Conservation (phyloP, 2,329 filamentous ascomycete species). For the Sporothrix schenckii region DNA sequence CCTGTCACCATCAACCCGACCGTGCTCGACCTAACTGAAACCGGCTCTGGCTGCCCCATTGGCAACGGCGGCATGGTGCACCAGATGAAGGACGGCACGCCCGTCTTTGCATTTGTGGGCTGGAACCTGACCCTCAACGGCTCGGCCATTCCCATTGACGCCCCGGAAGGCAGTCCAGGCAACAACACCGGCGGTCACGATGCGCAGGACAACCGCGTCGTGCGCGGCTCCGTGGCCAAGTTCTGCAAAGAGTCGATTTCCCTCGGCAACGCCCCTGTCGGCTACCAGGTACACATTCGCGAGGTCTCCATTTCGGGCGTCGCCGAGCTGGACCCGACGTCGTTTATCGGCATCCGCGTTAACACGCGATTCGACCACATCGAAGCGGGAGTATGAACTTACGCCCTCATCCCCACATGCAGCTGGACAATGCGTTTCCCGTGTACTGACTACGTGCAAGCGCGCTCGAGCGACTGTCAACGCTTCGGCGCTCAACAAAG, state of each 20-base stretch:
- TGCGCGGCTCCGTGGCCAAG: slow-evolving; percentile 35
- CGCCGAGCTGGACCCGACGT: slow-evolving; percentile 34
- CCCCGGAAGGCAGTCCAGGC: neutral
- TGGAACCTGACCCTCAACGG: slow-evolving; percentile 35
- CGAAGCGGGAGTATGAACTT: slow-evolving; percentile 34
- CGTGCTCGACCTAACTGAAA: slow-evolving; percentile 36
- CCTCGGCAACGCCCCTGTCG: slow-evolving; percentile 36
- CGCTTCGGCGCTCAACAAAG: slow-evolving; percentile 31
- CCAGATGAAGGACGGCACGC: slow-evolving; percentile 35
- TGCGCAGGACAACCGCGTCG: slow-evolving; percentile 23
- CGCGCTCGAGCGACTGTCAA: slow-evolving; percentile 28
- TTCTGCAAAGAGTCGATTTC: slow-evolving; percentile 38
- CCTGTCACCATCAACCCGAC: slow-evolving; percentile 37
- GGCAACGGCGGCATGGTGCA: slow-evolving; percentile 36
- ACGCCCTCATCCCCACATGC: neutral
- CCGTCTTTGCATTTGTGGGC: slow-evolving; percentile 36
- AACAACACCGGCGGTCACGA: slow-evolving; percentile 9
- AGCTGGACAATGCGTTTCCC: neutral
- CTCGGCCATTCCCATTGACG: slow-evolving; percentile 10
- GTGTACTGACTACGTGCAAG: neutral
- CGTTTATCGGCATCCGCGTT: slow-evolving; percentile 33
- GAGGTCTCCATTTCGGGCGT: slow-evolving; percentile 34
- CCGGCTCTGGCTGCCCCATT: slow-evolving; percentile 38
- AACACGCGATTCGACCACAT: slow-evolving; percentile 35
- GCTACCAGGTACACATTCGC: slow-evolving; percentile 37